Conservation (phyloP, 164 flowering plant genomes). For the Magnolia changhungtana region DNA sequence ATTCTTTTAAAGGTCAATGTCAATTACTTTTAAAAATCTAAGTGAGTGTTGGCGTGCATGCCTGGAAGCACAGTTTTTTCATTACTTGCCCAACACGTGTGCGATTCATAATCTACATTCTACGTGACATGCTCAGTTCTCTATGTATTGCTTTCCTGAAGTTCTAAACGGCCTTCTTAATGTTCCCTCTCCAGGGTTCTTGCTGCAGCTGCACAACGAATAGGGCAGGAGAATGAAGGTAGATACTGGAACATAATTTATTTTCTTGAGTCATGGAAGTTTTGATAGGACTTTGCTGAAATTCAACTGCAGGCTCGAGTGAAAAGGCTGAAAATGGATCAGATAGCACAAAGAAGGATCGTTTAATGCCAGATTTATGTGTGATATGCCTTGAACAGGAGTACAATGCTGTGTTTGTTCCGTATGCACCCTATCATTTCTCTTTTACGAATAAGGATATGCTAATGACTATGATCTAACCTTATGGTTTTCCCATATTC, state of each 20-base stretch:
- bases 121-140: background rate
- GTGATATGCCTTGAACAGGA: slow-evolving; percentile 95
- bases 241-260: slow-evolving; percentile 4
- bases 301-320: slow-evolving; percentile 31
- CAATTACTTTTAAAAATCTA: background rate
- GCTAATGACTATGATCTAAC: background rate
- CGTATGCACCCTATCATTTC: slow-evolving; percentile 54
- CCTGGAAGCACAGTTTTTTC: background rate
- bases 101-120: background rate
- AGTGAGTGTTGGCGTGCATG: background rate
- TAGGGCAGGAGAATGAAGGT: slow-evolving; percentile 71
- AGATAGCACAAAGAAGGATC: slow-evolving; percentile 51
- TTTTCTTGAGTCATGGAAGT: background rate
- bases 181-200: slow-evolving; percentile 59
- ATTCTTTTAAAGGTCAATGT: background rate
- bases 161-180: background rate
- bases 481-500: background rate
- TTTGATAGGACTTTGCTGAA: background rate
- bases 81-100: background rate
- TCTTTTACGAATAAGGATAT: background rate
- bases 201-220: slow-evolving; percentile 81
- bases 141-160: background rate
- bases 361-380: slow-evolving; percentile 71
- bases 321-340: slow-evolving; percentile 48
- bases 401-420: slow-evolving; percentile 92